Conservation (phyloP, 1,139 yeast genomes). For the Hyphopichia fennica region DNA sequence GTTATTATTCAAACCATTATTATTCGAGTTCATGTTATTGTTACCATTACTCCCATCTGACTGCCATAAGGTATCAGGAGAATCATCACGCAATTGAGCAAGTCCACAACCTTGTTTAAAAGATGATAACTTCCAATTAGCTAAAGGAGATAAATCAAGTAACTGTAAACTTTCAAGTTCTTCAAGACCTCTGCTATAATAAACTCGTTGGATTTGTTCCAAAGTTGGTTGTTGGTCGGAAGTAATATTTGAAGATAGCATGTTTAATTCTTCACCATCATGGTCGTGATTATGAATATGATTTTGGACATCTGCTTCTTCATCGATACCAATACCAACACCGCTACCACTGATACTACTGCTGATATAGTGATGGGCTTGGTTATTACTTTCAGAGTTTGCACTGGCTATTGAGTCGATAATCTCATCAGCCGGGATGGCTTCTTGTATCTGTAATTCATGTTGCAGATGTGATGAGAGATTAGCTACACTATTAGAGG, state of each 20-base stretch:
- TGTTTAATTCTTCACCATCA: slow-evolving; percentile 6
- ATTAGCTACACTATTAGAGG: slow-evolving; percentile 5
- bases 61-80: slow-evolving; percentile 85
- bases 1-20: slow-evolving; percentile 29
- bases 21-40: slow-evolving; percentile 19
- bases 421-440: slow-evolving; percentile 35
- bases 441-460: slow-evolving; percentile 33
- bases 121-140: slow-evolving; percentile 85
- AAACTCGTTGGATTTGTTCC: slow-evolving; percentile 43
- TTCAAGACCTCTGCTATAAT: slow-evolving; percentile 49
- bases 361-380: slow-evolving; percentile 1
- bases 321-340: slow-evolving; percentile 11
- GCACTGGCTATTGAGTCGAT: slow-evolving; percentile 32
- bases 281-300: slow-evolving; percentile 2
- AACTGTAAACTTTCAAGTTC: slow-evolving; percentile 59
- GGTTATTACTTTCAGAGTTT: slow-evolving; percentile 11
- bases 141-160: slow-evolving; percentile 75
- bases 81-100: slow-evolving; percentile 68
- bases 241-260: slow-evolving; percentile 2
- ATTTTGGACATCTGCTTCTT: neutral
- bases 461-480: slow-evolving; percentile 17
- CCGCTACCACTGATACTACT: slow-evolving; percentile 14
- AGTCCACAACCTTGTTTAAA: slow-evolving; percentile 73
- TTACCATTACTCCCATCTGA: slow-evolving; percentile 70
- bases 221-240: slow-evolving; percentile 34